These are phyloP conservation scores for Lolium perenne DNA, from an alignment of 176 grass and related monocot genomes.

Conservation along the genomic window DNA sequence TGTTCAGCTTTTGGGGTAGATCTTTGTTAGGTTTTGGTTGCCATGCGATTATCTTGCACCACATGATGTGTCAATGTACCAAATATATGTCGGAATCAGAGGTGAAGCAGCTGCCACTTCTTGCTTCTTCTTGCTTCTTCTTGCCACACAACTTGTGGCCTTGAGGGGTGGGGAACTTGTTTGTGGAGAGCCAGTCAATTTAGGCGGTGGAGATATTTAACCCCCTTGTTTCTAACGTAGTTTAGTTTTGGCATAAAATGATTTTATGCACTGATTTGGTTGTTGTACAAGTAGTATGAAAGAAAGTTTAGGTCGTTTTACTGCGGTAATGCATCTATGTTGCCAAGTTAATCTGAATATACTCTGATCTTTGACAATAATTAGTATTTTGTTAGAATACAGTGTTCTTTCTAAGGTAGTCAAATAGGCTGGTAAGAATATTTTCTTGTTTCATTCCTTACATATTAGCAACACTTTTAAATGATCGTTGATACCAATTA, in stretches of 20 bases:
- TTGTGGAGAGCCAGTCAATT: too few species aligned
- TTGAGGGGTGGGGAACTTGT: too few species aligned
- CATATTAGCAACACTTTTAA: too few species aligned
- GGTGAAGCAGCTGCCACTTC: background rate
- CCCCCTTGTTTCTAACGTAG: background rate
- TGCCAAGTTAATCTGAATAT: background rate
- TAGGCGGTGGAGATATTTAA: background rate
- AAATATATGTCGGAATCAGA: too few species aligned
- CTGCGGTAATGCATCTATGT: background rate
- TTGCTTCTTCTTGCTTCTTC: background rate
- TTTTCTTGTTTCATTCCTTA: background rate
- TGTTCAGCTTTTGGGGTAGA: too few species aligned
- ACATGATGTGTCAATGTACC: too few species aligned
- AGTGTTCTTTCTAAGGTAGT: too few species aligned
- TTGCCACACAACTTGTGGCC: too few species aligned
- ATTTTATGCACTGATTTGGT: background rate
- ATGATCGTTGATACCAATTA: background rate
- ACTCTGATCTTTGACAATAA: background rate
- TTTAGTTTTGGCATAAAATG: background rate
- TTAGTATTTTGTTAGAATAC: too few species aligned
- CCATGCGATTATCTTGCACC: too few species aligned
- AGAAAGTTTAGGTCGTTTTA: background rate
- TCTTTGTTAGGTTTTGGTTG: too few species aligned
- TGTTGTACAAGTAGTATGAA: background rate
- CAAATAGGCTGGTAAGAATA: background rate